Percentiles rank a stretch among this genome's conserved stretches.
Conservation (phyloP, 176 grass and related monocot species). For the Avena eriantha region DNA sequence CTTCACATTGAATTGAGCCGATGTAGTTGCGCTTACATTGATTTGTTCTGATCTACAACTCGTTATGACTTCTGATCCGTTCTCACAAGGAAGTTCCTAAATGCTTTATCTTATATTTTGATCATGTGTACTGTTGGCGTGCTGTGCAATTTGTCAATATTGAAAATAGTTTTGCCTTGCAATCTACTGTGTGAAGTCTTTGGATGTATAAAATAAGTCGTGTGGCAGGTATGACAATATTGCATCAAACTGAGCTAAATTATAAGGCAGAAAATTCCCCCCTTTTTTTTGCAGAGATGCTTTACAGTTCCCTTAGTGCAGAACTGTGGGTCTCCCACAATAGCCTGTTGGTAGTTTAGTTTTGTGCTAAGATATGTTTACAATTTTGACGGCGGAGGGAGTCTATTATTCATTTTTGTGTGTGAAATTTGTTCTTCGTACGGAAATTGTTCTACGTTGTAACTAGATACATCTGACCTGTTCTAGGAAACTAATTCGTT, state of each 20-base stretch:
- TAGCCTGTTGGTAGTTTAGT: neutral
- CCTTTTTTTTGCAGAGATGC: neutral
- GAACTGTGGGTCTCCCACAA: neutral
- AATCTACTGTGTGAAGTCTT: neutral
- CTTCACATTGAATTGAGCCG: neutral
- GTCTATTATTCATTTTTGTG: neutral
- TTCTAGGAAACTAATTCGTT: neutral
- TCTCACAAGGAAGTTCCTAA: neutral
- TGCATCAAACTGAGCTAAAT: neutral
- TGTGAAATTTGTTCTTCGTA: neutral
- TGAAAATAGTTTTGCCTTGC: no score
- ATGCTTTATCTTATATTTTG: neutral
- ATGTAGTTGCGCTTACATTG: neutral
- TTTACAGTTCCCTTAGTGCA: neutral
- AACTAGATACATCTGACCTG: neutral
- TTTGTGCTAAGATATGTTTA: neutral
- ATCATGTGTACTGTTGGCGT: neutral
- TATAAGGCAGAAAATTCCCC: neutral
- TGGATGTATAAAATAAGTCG: neutral
- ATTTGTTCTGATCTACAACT: neutral
- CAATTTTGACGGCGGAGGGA: neutral
- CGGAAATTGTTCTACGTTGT: neutral
- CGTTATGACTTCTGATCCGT: neutral
- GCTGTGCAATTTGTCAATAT: neutral
- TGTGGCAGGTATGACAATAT: neutral